phyloP scores from a whole-genome alignment of 441 rosid species.

The Hura crepitans region DNA sequence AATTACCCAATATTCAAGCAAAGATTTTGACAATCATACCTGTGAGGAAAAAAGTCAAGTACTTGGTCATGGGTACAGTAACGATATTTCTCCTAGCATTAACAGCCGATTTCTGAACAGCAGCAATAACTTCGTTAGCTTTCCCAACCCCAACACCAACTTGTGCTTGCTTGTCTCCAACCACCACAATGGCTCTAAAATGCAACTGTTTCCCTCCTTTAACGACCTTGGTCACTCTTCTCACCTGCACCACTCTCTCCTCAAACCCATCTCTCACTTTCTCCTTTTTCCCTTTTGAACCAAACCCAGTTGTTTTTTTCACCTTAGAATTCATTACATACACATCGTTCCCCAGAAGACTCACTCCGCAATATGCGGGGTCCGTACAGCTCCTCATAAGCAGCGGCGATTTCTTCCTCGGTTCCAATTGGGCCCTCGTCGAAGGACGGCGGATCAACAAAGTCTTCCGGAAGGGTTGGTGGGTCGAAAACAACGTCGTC shows the following conservation, averaged over 20 bases:
- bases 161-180: slow-evolving; percentile 75
- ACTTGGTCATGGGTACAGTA: slow-evolving; percentile 85
- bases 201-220: slow-evolving; percentile 88
- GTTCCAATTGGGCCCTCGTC: slow-evolving; percentile 68
- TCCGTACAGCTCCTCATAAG: slow-evolving; percentile 77
- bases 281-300: slow-evolving; percentile 51
- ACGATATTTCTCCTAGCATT: slow-evolving; percentile 74
- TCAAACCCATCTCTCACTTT: slow-evolving; percentile 74
- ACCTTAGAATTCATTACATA: slow-evolving; percentile 62
- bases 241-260: slow-evolving; percentile 79
- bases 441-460: slow-evolving; percentile 48
- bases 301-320: slow-evolving; percentile 46
- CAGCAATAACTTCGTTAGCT: slow-evolving; percentile 77
- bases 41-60: slow-evolving; percentile 81
- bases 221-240: slow-evolving; percentile 83
- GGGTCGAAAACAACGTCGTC: slow-evolving; percentile 55
- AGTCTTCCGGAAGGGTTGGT: slow-evolving; percentile 58
- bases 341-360: slow-evolving; percentile 55
- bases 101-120: slow-evolving; percentile 75
- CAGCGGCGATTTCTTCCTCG: slow-evolving; percentile 68
- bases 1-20: not conserved
- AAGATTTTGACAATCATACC: slow-evolving; percentile 32
- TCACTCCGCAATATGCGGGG: slow-evolving; percentile 71
- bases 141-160: slow-evolving; percentile 93
- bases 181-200: slow-evolving; percentile 79